These are phyloP conservation scores for Phytopythium aichiense DNA, from an alignment of 352 stramenopile genomes.

Conservation along the genomic window DNA sequence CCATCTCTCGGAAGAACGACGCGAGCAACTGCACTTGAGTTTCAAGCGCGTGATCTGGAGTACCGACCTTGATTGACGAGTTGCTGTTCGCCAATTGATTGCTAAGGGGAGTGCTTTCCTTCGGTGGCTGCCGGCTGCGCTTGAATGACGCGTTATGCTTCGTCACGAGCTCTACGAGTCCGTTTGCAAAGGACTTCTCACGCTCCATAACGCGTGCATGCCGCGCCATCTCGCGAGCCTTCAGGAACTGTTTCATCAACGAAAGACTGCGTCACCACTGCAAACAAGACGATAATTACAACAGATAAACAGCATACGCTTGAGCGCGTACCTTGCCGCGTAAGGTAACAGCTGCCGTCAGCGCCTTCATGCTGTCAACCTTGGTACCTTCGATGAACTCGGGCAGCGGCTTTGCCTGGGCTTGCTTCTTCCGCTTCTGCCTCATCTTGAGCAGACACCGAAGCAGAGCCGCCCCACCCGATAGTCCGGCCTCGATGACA, in stretches of 20 bases:
- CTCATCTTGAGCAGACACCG: slow-evolving; percentile 34
- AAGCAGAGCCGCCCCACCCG: slow-evolving; percentile 19
- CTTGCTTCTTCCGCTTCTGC: slow-evolving; percentile 26
- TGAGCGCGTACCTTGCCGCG: slow-evolving; percentile 32
- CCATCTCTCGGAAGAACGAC: slow-evolving; percentile 58
- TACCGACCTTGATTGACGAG: background rate
- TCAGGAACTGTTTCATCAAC: slow-evolving; percentile 38
- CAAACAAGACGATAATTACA: no score
- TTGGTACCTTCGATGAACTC: slow-evolving; percentile 32
- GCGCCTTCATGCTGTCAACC: slow-evolving; percentile 21
- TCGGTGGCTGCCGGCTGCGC: slow-evolving; percentile 8
- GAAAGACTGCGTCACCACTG: no score
- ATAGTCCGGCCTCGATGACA: background rate
- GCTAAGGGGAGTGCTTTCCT: background rate
- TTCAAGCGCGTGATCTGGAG: background rate
- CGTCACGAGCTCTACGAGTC: background rate
- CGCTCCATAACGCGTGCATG: slow-evolving; percentile 18
- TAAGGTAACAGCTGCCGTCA: slow-evolving; percentile 33
- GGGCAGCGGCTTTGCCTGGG: slow-evolving; percentile 18
- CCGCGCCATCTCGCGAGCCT: slow-evolving; percentile 29
- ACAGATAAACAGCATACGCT: no score
- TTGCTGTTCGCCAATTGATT: background rate
- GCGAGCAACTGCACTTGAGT: slow-evolving; percentile 21
- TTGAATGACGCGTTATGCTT: slow-evolving; percentile 2
- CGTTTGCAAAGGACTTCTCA: slow-evolving; percentile 9